These are phyloP conservation scores for Rhododendron simsii DNA, from an alignment of 148 eudicot species.

Conservation along the genomic window DNA sequence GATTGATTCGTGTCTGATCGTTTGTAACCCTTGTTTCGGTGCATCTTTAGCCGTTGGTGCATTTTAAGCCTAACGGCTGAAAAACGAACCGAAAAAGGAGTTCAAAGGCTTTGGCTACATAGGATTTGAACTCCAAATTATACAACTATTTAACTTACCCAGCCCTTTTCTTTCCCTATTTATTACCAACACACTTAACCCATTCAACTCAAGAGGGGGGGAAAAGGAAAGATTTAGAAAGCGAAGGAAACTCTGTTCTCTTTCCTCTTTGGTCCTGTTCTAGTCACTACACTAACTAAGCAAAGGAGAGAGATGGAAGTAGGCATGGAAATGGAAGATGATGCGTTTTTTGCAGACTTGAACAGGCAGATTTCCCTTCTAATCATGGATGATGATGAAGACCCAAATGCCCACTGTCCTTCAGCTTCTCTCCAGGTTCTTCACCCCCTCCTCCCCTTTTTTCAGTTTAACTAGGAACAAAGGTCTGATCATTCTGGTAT, in stretches of 20 bases:
- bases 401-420: slow-evolving; percentile 28
- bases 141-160: neutral
- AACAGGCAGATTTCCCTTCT: slow-evolving; percentile 79
- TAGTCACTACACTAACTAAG: neutral
- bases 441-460: neutral
- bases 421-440: slow-evolving; percentile 52
- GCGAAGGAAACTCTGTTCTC: neutral
- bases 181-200: neutral
- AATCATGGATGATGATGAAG: slow-evolving; percentile 63
- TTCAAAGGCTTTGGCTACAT: neutral
- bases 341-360: slow-evolving; percentile 65
- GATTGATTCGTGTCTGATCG: neutral
- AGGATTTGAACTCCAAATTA: neutral
- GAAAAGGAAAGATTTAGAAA: neutral
- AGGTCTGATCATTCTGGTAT: neutral
- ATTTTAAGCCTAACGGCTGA: neutral
- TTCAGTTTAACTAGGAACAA: neutral
- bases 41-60: too few species aligned
- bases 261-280: neutral
- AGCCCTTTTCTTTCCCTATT: slow-evolving; percentile 6
- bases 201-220: neutral
- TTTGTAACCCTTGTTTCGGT: neutral
- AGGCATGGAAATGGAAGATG: slow-evolving; percentile 69
- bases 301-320: slow-evolving; percentile 29
- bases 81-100: neutral